Evolutionary conservation across 352 stramenopile species (phyloP), one percentile per base, ranked within the genome.

Genomic region (Phytophthora quininea): DNA sequence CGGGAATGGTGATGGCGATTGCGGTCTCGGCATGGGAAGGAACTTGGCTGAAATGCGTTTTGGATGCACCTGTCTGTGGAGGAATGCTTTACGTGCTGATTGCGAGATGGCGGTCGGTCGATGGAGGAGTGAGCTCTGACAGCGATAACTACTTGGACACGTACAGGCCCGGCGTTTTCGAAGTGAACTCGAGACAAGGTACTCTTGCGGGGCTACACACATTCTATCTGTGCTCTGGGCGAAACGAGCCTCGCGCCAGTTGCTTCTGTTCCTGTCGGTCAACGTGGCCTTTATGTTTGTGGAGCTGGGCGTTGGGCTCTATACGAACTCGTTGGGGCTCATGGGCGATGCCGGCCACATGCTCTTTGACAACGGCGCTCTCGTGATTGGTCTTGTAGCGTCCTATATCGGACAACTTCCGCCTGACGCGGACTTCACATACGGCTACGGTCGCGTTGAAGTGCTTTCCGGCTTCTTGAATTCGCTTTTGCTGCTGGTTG

Each of bases 221-320:
- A 75, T 93, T 27, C 27, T 89, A 11, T 37, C 55, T 19, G 71
- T 84, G 27, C 64, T 93, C 2, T 91, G 82, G 83, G 57, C 57
- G 11, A 74, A 76, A 50, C 77, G 82, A 14, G 75, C 88, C 53
- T 95, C 87, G 32, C 83, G 80, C 32, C 90, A 89, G 51, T 93
- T 94, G 63, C 72, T 96, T 15, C 79, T 95, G 40, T 97, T 95
- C 60, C 69, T 92, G 33, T 89, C 76, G 8, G 77, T 91, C 33
- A 93, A 93, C 64, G 73, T 95, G 42, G 77, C 71, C 50, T 96
- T 95, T 72, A 97, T 97, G 90, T 86, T 96, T 49, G 77, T 97
- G 32, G 90, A 97, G 52, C 76, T 97, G 27, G 77, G 77, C 7
- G 90, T 95, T 8, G 90, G 88, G n/a, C 75, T 94, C 32, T 90